These are phyloP conservation scores for Vitis labrusca DNA, from an alignment of 164 flowering plant species.

Conservation along the genomic window DNA sequence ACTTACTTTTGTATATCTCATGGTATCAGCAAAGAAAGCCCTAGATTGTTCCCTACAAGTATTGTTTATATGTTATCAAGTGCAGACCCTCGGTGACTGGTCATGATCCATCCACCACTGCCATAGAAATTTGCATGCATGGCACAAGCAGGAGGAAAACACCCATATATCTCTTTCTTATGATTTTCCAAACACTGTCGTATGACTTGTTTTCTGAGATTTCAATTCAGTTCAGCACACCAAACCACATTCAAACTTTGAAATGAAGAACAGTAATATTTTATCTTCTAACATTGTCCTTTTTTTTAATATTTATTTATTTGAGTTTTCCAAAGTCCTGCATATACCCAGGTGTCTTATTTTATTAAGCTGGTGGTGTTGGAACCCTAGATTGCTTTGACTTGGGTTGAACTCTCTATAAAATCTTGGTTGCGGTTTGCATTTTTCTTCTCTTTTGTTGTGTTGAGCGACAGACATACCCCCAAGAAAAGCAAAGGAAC, in stretches of 20 bases:
- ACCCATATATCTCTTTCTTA: too few relatives aligned
- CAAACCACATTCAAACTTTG: conserved; percentile 12
- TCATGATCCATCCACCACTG: too few relatives aligned
- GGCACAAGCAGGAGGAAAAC: too few relatives aligned
- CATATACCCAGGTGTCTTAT: conserved; percentile 11
- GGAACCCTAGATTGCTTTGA: conserved; percentile 30
- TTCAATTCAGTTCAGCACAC: neutral
- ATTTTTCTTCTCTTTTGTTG: conserved; percentile 8
- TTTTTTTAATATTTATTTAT: neutral
- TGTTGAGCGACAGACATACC: neutral
- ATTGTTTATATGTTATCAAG: too few relatives aligned
- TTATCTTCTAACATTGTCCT: neutral
- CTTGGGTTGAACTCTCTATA: conserved; percentile 27
- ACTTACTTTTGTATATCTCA: too few relatives aligned
- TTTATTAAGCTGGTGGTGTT: conserved; percentile 13
- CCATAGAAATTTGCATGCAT: too few relatives aligned
- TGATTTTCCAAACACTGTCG: too few relatives aligned
- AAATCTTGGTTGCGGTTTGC: conserved; percentile 4
- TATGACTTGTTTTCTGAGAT: too few relatives aligned
- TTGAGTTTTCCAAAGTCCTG: conserved; percentile 23
- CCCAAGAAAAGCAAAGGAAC: conserved; percentile 4
- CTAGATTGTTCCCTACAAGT: too few relatives aligned
- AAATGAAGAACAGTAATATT: neutral
- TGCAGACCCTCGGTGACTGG: too few relatives aligned
- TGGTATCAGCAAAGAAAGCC: too few relatives aligned